Evolutionary conservation across 345 rosid genomes (phyloP).

Genomic region (Eucalyptus sp.): DNA sequence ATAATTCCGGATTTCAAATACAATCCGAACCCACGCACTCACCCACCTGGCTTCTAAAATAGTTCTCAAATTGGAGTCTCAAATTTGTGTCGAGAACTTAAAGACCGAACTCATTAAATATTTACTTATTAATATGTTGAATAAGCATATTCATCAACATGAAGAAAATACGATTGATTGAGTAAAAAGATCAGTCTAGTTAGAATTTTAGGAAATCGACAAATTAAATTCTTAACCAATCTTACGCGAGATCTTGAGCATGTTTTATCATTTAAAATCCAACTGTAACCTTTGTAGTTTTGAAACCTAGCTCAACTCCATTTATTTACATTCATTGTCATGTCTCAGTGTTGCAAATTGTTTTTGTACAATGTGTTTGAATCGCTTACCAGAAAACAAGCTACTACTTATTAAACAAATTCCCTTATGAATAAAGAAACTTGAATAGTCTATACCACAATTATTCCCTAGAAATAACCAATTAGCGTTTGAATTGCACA

Average conservation of each 20-base stretch:
- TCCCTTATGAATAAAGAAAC: not conserved
- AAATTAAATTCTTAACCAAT: not conserved
- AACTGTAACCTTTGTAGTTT: fast-evolving
- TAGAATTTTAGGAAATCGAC: not conserved
- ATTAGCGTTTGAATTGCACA: not conserved
- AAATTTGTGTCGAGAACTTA: not conserved
- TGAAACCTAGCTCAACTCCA: fast-evolving
- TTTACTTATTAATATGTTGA: not conserved
- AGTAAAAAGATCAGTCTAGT: not conserved
- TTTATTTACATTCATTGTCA: not conserved
- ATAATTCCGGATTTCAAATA: not conserved
- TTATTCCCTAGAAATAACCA: not conserved
- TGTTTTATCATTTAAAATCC: not conserved
- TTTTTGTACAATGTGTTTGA: fast-evolving
- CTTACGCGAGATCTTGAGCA: fast-evolving
- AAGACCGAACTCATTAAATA: not conserved
- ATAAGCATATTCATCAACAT: not conserved
- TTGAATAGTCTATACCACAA: not conserved
- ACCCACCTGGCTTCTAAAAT: too few relatives aligned
- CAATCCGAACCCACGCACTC: not conserved
- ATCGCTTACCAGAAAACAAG: not conserved
- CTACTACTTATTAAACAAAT: fast-evolving
- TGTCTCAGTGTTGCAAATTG: not conserved
- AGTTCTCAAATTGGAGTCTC: not conserved
- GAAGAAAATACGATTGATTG: not conserved